Evolutionary conservation across 2,329 filamentous ascomycete genomes (phyloP).

Genomic region (Aspergillus aculeatus): DNA sequence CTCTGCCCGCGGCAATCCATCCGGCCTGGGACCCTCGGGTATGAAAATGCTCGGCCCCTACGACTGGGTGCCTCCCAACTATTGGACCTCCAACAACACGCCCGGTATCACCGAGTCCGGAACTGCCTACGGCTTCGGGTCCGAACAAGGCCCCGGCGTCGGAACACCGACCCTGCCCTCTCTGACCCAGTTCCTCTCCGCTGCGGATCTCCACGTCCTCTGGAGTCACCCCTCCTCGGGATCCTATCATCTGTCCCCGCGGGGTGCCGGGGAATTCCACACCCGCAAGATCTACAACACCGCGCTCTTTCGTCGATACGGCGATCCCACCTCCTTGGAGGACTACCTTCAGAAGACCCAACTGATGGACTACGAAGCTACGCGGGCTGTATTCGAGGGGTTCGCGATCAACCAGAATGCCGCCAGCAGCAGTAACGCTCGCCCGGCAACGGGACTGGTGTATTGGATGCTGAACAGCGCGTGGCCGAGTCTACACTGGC

Average conservation of each 20-base stretch:
- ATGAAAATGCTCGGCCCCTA: conserved; percentile 69
- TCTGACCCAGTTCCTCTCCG: conserved; percentile 54
- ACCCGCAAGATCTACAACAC: conserved; percentile 59
- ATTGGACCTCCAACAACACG: conserved; percentile 47
- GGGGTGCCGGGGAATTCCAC: conserved; percentile 55
- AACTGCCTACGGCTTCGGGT: conserved; percentile 63
- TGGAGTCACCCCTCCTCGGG: conserved; percentile 56
- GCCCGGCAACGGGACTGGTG: conserved; percentile 59
- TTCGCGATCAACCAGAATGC: conserved; percentile 53
- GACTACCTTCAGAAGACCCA: conserved; percentile 62
- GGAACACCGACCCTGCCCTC: conserved; percentile 60
- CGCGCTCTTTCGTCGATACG: conserved; percentile 54
- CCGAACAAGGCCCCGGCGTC: conserved; percentile 61
- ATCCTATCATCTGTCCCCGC: conserved; percentile 60
- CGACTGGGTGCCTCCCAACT: conserved; percentile 65
- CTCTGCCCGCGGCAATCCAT: conserved; percentile 54
- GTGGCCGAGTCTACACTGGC: conserved; percentile 66
- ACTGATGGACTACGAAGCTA: conserved; percentile 65
- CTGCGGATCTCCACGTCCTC: conserved; percentile 53
- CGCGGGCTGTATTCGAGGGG: conserved; percentile 58
- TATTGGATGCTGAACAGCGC: conserved; percentile 69
- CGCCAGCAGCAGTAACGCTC: conserved; percentile 22
- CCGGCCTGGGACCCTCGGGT: conserved; percentile 54
- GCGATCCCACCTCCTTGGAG: conserved; percentile 51
- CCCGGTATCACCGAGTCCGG: conserved; percentile 50